A percentile compares a stretch with the other conserved stretches of the same genome.
Evolutionary conservation across 257 asterid species (phyloP).

Genomic region (Echites panduratus): DNA sequence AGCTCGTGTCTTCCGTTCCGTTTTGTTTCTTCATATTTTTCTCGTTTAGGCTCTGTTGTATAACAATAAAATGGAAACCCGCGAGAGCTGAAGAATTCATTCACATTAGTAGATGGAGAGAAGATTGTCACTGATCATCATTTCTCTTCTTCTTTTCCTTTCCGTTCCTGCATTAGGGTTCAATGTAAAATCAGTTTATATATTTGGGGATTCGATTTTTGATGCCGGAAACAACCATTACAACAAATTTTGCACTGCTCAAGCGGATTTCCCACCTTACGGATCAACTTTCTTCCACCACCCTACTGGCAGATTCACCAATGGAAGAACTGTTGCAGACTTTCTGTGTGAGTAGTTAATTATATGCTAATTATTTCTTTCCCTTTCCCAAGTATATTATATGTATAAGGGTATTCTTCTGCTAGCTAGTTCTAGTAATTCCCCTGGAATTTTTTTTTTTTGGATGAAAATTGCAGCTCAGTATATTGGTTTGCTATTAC

Average conservation of each 20-base stretch:
- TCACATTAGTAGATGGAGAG: constrained; percentile 22
- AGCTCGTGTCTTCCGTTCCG: constrained; percentile 41
- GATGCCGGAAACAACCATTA: constrained; percentile 79
- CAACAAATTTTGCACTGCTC: constrained; percentile 45
- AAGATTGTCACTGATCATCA: neutral
- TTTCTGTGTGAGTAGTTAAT: constrained; percentile 44
- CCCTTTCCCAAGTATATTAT: no score
- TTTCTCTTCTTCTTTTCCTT: constrained; percentile 14
- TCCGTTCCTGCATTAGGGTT: constrained; percentile 20
- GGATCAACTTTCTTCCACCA: constrained; percentile 64
- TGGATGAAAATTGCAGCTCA: constrained; percentile 36
- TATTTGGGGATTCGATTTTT: constrained; percentile 69
- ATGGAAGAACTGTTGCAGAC: constrained; percentile 72
- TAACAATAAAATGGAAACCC: no score
- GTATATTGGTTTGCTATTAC: constrained; percentile 50
- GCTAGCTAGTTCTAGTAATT: neutral
- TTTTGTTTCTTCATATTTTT: constrained; percentile 28
- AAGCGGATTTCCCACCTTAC: constrained; percentile 82
- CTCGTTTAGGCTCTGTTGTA: constrained; percentile 9
- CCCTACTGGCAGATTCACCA: constrained; percentile 81
- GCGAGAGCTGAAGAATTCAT: no score
- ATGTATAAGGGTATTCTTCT: neutral
- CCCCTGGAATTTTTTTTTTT: neutral
- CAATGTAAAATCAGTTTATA: constrained; percentile 41
- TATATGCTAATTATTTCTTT: neutral